Evolutionary conservation across 2,329 filamentous ascomycete genomes (phyloP).

Genomic region (Diaporthe aspalathi): DNA sequence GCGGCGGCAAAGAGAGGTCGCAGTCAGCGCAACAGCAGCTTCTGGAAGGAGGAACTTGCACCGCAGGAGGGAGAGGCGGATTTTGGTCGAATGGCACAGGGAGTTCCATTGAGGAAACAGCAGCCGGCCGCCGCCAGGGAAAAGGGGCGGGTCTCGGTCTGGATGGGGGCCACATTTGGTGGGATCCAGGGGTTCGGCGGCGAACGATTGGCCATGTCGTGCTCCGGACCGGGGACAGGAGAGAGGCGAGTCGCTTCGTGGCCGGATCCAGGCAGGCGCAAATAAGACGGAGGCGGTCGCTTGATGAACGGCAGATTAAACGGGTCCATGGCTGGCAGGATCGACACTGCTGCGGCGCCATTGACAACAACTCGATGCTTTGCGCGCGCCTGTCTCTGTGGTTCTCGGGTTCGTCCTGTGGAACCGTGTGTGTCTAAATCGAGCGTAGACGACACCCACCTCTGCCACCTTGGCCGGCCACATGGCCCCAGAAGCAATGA

Average conservation of each 20-base stretch:
- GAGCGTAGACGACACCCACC: slow-evolving; percentile 4
- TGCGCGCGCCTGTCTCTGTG: slow-evolving; percentile 18
- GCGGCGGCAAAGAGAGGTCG: slow-evolving; percentile 3
- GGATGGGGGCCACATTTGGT: slow-evolving; percentile 23
- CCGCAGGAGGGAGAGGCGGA: slow-evolving; percentile 9
- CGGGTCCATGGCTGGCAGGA: not conserved
- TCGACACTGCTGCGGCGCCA: not conserved
- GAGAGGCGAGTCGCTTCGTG: slow-evolving; percentile 25
- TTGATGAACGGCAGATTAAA: slow-evolving; percentile 16
- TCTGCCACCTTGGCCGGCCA: not conserved
- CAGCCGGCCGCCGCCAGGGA: slow-evolving; percentile 20
- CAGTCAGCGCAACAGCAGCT: slow-evolving; percentile 8
- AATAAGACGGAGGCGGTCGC: slow-evolving; percentile 10
- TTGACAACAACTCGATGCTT: slow-evolving; percentile 5
- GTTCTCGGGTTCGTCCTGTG: slow-evolving; percentile 9
- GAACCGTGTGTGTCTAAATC: slow-evolving; percentile 3
- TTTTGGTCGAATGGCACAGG: slow-evolving; percentile 32
- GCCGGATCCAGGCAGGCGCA: slow-evolving; percentile 24
- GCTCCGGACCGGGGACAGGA: slow-evolving; percentile 18
- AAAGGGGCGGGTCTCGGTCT: slow-evolving; percentile 34
- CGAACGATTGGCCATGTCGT: slow-evolving; percentile 36
- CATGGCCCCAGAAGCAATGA: not conserved
- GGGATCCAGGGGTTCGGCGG: slow-evolving; percentile 34
- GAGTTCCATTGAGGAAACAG: slow-evolving; percentile 37
- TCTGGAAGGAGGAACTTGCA: slow-evolving; percentile 30